Conservation (phyloP, 108 stramenopile species). For the Pelagomonas calceolata region DNA sequence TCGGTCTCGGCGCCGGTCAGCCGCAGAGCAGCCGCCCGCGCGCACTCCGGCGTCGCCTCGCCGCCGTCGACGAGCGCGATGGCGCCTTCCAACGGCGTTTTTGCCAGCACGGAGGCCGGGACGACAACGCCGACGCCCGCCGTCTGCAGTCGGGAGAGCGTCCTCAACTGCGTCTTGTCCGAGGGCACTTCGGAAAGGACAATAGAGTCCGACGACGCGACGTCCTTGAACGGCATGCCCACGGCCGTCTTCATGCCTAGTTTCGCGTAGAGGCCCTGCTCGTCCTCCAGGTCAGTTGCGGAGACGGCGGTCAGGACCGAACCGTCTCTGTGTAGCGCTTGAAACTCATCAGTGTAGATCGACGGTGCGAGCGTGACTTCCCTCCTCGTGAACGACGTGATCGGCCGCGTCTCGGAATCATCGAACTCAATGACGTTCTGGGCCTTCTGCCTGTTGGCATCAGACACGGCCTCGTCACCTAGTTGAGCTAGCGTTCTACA, state of each 20-base stretch:
- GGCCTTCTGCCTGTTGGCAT: conserved; percentile 24
- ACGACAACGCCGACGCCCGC: conserved; percentile 81
- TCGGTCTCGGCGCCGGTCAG: conserved; percentile 46
- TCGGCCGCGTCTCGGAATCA: too few relatives aligned
- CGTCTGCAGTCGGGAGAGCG: conserved; percentile 76
- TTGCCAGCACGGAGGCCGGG: conserved; percentile 68
- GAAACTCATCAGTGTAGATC: too few relatives aligned
- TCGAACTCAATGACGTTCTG: too few relatives aligned
- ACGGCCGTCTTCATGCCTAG: conserved; percentile 72
- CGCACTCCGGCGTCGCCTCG: conserved; percentile 48
- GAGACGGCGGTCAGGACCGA: conserved; percentile 60
- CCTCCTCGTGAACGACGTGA: neutral
- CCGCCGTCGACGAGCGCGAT: conserved; percentile 50
- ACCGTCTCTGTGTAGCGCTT: conserved; percentile 67
- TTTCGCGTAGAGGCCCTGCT: conserved; percentile 36
- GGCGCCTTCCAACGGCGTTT: conserved; percentile 79
- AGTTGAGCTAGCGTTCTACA: conserved; percentile 77
- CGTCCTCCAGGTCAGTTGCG: conserved; percentile 36
- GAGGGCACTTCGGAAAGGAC: conserved; percentile 55
- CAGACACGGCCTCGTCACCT: conserved; percentile 52
- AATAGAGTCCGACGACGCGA: conserved; percentile 79
- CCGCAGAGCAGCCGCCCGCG: conserved; percentile 65
- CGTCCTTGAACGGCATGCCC: conserved; percentile 96
- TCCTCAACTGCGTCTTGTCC: conserved; percentile 57
- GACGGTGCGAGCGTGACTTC: conserved; percentile 35